Conservation (phyloP, 75 land plant genomes). For the Larix kaempferi region DNA sequence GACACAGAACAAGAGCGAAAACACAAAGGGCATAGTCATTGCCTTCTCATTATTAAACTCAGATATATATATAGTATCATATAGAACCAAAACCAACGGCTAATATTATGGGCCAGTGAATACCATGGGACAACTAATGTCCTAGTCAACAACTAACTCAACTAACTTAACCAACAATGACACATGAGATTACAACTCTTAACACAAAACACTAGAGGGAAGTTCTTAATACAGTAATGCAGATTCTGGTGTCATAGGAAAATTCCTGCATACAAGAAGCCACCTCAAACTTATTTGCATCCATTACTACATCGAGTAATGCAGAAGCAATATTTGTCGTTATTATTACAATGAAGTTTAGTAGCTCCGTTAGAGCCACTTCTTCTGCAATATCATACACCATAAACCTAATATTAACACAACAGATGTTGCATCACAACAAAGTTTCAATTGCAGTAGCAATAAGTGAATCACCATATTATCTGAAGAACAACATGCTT, state of each 20-base stretch:
- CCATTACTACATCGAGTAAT: conserved; percentile 92
- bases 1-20: too few species aligned
- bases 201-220: conserved; percentile 83
- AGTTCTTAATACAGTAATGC: conserved; percentile 92
- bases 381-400: conserved; percentile 66
- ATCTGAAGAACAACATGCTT: conserved; percentile 8
- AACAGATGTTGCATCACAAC: not conserved
- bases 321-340: conserved; percentile 61
- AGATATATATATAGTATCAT: too few species aligned
- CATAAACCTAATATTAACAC: not conserved
- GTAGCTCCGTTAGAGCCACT: conserved; percentile 83
- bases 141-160: too few species aligned
- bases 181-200: too few species aligned
- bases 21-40: too few species aligned
- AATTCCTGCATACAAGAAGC: conserved; percentile 91
- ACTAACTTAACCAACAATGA: too few species aligned
- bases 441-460: not conserved
- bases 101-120: too few species aligned
- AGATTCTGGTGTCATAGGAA: conserved; percentile 97
- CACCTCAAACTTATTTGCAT: conserved; percentile 98
- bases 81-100: too few species aligned
- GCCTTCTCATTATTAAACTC: too few species aligned
- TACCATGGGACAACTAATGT: too few species aligned
- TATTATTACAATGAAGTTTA: conserved; percentile 82
- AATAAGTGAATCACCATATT: not conserved